A percentile compares a stretch with the other conserved stretches of the same genome.
phyloP scores from a whole-genome alignment of 139 green algal species.

The Astrephomene gubernaculifera region DNA sequence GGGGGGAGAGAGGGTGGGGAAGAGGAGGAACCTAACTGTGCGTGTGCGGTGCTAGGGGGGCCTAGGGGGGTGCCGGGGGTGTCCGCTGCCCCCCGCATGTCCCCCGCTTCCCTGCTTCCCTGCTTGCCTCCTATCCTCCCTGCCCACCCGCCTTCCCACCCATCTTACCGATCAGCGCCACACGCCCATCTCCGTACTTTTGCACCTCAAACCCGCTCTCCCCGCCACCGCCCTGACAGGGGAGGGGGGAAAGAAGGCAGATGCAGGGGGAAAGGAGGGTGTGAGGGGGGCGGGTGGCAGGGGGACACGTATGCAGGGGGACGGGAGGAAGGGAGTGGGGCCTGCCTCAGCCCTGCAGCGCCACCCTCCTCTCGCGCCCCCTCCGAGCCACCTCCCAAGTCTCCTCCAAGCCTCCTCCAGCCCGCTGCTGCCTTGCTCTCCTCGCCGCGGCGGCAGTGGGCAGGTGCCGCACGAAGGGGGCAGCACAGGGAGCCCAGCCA shows the following conservation, averaged over 20 bases:
- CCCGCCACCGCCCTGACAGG: slow-evolving; percentile 56
- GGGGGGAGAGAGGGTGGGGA: not conserved
- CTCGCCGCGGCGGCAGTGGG: too few relatives aligned
- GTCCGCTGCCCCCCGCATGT: not conserved
- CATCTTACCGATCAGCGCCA: slow-evolving; percentile 91
- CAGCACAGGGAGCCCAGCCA: too few relatives aligned
- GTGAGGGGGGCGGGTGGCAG: not conserved
- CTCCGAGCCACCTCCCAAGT: too few relatives aligned
- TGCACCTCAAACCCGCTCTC: slow-evolving; percentile 97
- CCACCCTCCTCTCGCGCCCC: too few relatives aligned
- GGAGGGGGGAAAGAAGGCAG: too few relatives aligned
- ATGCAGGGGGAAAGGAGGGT: too few relatives aligned
- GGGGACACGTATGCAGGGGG: not conserved
- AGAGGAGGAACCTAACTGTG: not conserved
- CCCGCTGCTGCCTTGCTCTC: too few relatives aligned
- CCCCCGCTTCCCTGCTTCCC: not conserved
- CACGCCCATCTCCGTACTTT: slow-evolving; percentile 96
- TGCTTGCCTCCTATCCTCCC: not conserved
- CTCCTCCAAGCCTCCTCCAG: too few relatives aligned
- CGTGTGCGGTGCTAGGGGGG: not conserved
- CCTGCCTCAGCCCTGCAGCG: not conserved
- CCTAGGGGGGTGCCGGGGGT: not conserved
- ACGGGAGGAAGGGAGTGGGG: not conserved
- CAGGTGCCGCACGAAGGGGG: too few relatives aligned
- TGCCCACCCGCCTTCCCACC: not conserved